Evolutionary conservation across 106 monocot species (phyloP), one percentile per base, ranked within the genome.

Genomic region (Acorus gramineus): DNA sequence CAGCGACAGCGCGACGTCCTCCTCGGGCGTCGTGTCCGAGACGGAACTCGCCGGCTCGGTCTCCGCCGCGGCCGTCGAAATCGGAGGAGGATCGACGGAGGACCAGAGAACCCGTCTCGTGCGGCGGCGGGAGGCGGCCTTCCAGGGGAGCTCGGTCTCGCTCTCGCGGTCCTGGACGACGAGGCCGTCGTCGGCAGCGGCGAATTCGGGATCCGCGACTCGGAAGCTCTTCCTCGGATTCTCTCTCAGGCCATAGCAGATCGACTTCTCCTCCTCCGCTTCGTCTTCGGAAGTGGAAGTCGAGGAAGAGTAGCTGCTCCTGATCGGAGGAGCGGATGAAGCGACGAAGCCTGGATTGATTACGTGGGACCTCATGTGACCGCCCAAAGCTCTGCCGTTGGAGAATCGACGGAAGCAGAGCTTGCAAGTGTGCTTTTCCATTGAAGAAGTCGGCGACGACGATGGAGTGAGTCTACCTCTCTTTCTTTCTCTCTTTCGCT

Each of bases 331-430:
- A 28, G 28, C 28, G 28, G 28, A 28, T 28, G 28, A 28, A 28
- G 28, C 28, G 28, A 28, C 28, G 28, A 28, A 28, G 28, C 28
- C 28, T 28, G 28, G 28, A 28, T 28, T 28, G 28, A 56, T 48
- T 50, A 79, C 65, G 50, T 84, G 89, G 51, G 84, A 89, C n/a
- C 84, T 84, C 89, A 89, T 86, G 67, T 86, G 86, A 46, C 86
- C 86, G 43, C 82, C 86, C n/a, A 86, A 76, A 3, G 86, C 79
- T 6, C 86, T 69, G 51, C 86, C 86, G 52, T 71, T 82, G 55
- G 73, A 46, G 82, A 86, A 86, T 53, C 76, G 59, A 56, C 82
- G 79, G 70, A 63, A 77, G 76, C 84, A 84, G 61, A 89, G 76
- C 79, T 82, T 81, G 78, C 88, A 89, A 55, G 80, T 65, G 63